A percentile compares a stretch with the other conserved stretches of the same genome.
phyloP scores from a whole-genome alignment of 768 basidiomycete species.

The Auricularia heimuer region DNA sequence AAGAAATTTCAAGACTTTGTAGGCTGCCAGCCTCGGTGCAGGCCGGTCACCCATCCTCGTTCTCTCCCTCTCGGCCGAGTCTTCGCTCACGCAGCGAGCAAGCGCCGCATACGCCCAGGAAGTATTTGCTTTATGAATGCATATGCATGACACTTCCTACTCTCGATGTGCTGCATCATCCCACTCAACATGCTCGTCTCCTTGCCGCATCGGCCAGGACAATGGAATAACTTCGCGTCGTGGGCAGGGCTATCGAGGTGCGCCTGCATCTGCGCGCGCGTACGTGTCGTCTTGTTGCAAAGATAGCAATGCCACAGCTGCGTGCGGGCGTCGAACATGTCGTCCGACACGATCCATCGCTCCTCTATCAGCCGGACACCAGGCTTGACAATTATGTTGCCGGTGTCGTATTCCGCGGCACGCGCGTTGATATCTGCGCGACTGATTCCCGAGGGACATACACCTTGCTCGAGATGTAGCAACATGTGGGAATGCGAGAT shows the following conservation, averaged over 20 bases:
- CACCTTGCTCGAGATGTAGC: constrained; percentile 54
- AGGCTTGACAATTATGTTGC: constrained; percentile 41
- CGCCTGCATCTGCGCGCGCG: constrained; percentile 41
- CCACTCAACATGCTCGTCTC: constrained; percentile 45
- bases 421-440: constrained; percentile 30
- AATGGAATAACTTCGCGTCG: constrained; percentile 31
- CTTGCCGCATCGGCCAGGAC: constrained; percentile 23
- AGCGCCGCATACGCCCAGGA: background rate
- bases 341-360: constrained; percentile 30
- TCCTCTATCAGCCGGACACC: constrained; percentile 4
- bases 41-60: too few relatives aligned
- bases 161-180: constrained; percentile 57
- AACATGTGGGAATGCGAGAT: constrained; percentile 44
- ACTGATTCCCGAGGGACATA: constrained; percentile 40
- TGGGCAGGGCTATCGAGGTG: constrained; percentile 59
- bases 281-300: constrained; percentile 36
- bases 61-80: too few relatives aligned
- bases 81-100: too few relatives aligned
- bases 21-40: too few relatives aligned
- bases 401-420: constrained; percentile 34
- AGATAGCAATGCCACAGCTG: constrained; percentile 50
- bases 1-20: too few relatives aligned
- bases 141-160: constrained; percentile 33
- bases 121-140: background rate
- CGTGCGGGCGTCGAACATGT: constrained; percentile 30